Base-by-base conservation (phyloP, 257 asterid species). In the Solanum stenotomum region DNA sequence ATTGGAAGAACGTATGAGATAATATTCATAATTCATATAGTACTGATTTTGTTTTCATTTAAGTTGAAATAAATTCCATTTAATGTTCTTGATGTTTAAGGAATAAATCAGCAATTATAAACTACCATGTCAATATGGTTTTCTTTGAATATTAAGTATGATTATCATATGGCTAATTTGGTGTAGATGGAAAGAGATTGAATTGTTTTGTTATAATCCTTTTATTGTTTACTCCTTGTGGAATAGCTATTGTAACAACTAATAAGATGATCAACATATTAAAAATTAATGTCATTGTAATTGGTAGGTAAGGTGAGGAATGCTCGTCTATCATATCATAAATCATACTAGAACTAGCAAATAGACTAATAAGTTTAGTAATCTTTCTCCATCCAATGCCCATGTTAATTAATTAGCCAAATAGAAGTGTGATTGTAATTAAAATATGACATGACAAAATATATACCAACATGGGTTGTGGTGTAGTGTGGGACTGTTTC, bases 271-370 rank as follows among this genome's bases (percentile, higher is more conserved):
- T 77, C 12, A 85, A 29, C 63, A 37, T 13, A 76, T 78, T 74
- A 29, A 76, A 27, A 40, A 25, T 82, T 37, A 49, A 35, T 61
- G 92, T 88, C 90, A 65, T 90, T 90, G 87, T 89, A 89, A 83
- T 91, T 89, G 92, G 93, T 87, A 46, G 95, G 92, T 90, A 88
- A 70, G 63, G 88, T 78, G 63, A 59, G 86, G 63, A 83, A 12
- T 46, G 61, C 63, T n/a, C 3, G 11, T n/a, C 4, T 8, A n/a
- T 40, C 34, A n/a, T 77, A 77, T 40, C 37, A 25, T 74, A 83
- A 78, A 86, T 67, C 87, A 86, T 85, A 70, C 4, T 16, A 52
- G 22, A 82, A 70, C 4, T 52, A 52, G 22, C 0, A 14, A 88
- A 85, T 90, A 75, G 90, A 88, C 81, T 31, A 75, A 91, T 38